Base-by-base conservation (phyloP, 73 alveolate species). In the Paramecium sexaurelia region DNA sequence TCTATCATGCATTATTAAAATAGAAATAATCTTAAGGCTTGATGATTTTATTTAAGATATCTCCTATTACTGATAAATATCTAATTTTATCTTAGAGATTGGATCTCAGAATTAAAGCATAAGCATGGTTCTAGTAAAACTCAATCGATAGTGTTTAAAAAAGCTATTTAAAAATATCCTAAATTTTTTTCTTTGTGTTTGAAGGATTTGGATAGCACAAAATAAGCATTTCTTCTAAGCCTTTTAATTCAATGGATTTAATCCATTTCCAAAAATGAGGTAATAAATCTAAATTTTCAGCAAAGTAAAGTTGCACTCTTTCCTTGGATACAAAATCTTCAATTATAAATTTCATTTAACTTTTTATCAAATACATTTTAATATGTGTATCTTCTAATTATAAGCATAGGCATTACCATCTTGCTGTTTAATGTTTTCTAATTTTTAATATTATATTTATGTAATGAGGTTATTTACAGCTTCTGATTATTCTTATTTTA, bases 241-340 rank as follows among this genome's bases (percentile, higher is more conserved):
- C 51, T 71, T 71, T 71, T 5, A 71, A 32, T 71, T 71, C 86
- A 3, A 71, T 71, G 1, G 37, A 35, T 37, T 71, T 71, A 35
- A 71, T 35, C 86, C 86, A 71, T 7, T 19, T 35, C 66, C 35
- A 37, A 24, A 71, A 71, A 37, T 71, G 86, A 71, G 86, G 86
- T 37, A 33, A 71, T 71, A 71, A 36, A 15, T 71, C 15, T 36
- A 8, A 15, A 37, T 71, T 33, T 1, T 71, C 86, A 15, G 56
- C 32, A 8, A 71, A 71, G 26, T 27, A 71, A 20, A 33, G 35
- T 37, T 71, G 35, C 32, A 71, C 56, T 36, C 43, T 35, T 8
- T 32, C 86, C 4, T 36, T 71, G 33, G 57, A 32, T 20, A 27
- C 35, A 35, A 20, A 40, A 71, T 37, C 43, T 35, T 71, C 33